Evolutionary conservation across 2,329 filamentous ascomycete genomes (phyloP), one percentile per base, ranked within the genome.

Genomic region (Fragosphaeria purpurea): DNA sequence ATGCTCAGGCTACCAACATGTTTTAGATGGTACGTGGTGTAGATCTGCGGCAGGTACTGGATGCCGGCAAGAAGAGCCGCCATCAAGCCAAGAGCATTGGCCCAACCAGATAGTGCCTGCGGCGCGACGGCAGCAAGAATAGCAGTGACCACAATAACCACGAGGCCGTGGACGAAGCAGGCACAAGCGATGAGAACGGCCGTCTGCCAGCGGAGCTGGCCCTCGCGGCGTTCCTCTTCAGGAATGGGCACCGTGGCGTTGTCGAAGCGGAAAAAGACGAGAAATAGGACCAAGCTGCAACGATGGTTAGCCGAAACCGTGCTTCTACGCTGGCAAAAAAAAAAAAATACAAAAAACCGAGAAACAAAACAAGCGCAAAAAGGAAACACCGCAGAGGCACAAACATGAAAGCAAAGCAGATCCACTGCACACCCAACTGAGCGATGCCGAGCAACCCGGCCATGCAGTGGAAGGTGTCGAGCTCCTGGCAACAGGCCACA

Each of bases 41-140:
- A 89, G 56, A 98, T 95, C 68, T 98, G 93, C 0, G 93, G 93
- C 12, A 98, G 72, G 67, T 97, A 98, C 68, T 98, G 93, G 30
- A 97, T 77, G 0, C 80, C 85, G 0, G 93, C 87, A 5, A 98
- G 79, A 1, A 80, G 67, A 0, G 88, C 86, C 13, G 88, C 82
- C 64, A 87, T 79, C 53, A 95, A 71, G 1, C 93, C 93, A 9
- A 96, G 77, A 56, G 86, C 72, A 62, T 95, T 89, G 13, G 93
- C 91, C 88, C 89, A 97, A 33, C 71, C 70, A 47, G 83, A 78
- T 2, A 95, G 77, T 52, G 82, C 73, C 1, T 72, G 61, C 1
- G 85, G 86, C 9, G 76, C 71, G 11, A 77, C 77, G 44, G 82
- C 67, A 50, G 81, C 76, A 55, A 95, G 78, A 39, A 86, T 72